Conservation (phyloP, 176 grass and related monocot genomes). For the Cenchrus fungigraminus region DNA sequence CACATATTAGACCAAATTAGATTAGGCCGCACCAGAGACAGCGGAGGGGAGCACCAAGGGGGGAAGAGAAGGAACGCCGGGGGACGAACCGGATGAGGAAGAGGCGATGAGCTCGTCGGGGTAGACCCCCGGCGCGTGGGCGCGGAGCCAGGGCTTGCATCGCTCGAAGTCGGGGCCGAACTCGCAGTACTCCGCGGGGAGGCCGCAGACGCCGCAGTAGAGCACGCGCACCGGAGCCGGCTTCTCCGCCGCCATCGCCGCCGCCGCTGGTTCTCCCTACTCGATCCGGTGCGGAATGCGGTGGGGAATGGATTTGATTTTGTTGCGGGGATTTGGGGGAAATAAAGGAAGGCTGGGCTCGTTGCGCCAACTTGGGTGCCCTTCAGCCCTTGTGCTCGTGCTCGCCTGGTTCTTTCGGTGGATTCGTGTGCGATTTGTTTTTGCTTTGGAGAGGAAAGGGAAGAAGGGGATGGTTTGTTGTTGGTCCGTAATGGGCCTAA, state of each 20-base stretch:
- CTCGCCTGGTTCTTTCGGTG: slow-evolving; percentile 17
- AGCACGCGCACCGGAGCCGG: slow-evolving; percentile 74
- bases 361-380: slow-evolving; percentile 7
- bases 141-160: slow-evolving; percentile 97
- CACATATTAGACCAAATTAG: background rate
- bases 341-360: background rate
- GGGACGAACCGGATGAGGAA: slow-evolving; percentile 46
- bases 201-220: slow-evolving; percentile 87
- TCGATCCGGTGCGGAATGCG: slow-evolving; percentile 3
- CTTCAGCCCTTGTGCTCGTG: background rate
- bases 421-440: slow-evolving; percentile 3
- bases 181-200: slow-evolving; percentile 98
- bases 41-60: background rate
- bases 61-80: background rate
- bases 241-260: slow-evolving; percentile 67
- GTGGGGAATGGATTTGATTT: background rate
- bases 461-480: background rate
- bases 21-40: background rate
- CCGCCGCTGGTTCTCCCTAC: background rate
- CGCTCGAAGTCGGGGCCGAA: slow-evolving; percentile 98
- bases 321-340: background rate
- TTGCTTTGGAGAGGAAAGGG: background rate
- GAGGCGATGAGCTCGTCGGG: slow-evolving; percentile 70
- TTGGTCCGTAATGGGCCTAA: background rate
- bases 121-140: slow-evolving; percentile 81